Evolutionary conservation across 768 basidiomycete genomes (phyloP), one percentile per base, ranked within the genome.

Genomic region (Mrakia frigida): DNA sequence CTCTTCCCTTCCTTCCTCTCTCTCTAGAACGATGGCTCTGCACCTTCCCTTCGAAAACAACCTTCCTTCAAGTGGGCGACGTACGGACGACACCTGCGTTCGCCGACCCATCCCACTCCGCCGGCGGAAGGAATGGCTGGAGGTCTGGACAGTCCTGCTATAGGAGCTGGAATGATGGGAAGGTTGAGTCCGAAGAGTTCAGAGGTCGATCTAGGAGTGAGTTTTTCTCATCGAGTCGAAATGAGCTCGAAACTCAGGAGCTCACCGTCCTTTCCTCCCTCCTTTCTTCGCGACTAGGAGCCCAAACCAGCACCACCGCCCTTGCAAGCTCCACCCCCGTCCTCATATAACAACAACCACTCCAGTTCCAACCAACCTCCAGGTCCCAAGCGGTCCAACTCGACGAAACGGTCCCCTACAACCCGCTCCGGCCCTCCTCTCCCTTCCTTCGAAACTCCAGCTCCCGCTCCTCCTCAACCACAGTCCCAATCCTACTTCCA

Each of bases 11-110:
- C 7, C 1, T 23, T 14, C 37, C 2, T n/a, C 39, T 68, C 7
- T n/a, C 35, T 41, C 3, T 39, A 68, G 65, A 21, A 25, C 35
- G 65, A 37, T 21, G 65, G 25, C 6, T 25, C 37, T 23, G 18
- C 70, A 53, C 3, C 46, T 43, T 23, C 70, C 21, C 83, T 94
- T 31, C 86, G 85, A 71, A 87, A 91, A 74, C 91, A 92, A 80
- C 88, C 89, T 41, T 93, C 93, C 21, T 92, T 93, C 84, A 93
- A 93, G 81, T 94, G 93, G 93, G 92, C 92, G 0, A 87, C 89
- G 74, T 93, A 89, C 78, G 88, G 89, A 41, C 90, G 91, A 81
- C 88, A 91, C 2, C 84, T 88, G 75, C 89, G 88, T 79, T 94
- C 93, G 28, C 93, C 93, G 37, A 94, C 92, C 33, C 92, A 91